phyloP scores from a whole-genome alignment of 257 asterid species.

The Scutellaria baicalensis region DNA sequence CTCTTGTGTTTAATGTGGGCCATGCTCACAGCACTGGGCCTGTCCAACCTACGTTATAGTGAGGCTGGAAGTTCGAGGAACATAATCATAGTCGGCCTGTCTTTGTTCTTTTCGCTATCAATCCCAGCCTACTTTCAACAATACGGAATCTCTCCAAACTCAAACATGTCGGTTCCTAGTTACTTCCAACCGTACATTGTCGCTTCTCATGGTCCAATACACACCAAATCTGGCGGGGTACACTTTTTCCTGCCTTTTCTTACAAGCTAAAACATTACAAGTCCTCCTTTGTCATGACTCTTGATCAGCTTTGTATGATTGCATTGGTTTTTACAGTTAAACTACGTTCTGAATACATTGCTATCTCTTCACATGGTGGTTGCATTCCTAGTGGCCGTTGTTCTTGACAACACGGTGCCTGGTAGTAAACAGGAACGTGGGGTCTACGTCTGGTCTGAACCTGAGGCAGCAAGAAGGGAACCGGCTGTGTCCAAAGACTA shows the following conservation, averaged over 20 bases:
- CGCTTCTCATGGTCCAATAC: constrained; percentile 93
- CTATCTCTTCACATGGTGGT: constrained; percentile 90
- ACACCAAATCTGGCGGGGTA: constrained; percentile 72
- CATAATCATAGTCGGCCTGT: constrained; percentile 85
- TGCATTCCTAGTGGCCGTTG: constrained; percentile 69
- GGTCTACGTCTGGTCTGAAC: constrained; percentile 82
- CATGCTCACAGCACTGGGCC: constrained; percentile 85
- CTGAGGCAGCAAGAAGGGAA: constrained; percentile 89
- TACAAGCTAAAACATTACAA: not conserved
- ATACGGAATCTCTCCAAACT: constrained; percentile 71
- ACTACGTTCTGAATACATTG: constrained; percentile 68
- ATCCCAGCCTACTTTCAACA: constrained; percentile 94
- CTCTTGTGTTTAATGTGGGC: constrained; percentile 98
- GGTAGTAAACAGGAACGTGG: constrained; percentile 95
- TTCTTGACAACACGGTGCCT: constrained; percentile 90
- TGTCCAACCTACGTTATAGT: constrained; percentile 88
- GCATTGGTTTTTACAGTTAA: constrained; percentile 40
- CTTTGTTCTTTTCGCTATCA: constrained; percentile 79
- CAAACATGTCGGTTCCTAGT: constrained; percentile 73
- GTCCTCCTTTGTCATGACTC: no score
- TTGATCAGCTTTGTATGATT: not conserved
- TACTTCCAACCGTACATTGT: constrained; percentile 77
- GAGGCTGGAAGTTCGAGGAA: constrained; percentile 99
- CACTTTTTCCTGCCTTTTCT: not conserved
- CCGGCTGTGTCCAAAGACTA: constrained; percentile 86